Conservation (phyloP, 2,329 filamentous ascomycete species). For the Corynespora cassiicola region DNA sequence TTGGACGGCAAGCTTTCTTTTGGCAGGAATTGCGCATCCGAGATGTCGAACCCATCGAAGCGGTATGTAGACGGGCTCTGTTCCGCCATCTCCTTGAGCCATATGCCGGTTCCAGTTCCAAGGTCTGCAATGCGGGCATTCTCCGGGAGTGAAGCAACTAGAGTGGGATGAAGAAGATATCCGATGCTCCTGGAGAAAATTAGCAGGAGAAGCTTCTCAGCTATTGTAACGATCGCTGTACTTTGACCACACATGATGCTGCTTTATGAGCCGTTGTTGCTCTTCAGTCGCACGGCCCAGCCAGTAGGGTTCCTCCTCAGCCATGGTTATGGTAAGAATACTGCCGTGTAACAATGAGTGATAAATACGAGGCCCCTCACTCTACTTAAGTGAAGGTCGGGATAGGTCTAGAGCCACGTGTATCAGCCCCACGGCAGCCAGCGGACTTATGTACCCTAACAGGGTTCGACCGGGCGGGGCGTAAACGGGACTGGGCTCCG, state of each 20-base stretch:
- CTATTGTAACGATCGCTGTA: constrained; percentile 4
- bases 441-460: no score
- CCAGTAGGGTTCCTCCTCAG: constrained; percentile 34
- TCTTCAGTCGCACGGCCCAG: constrained; percentile 31
- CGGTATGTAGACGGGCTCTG: constrained; percentile 23
- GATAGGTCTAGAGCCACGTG: constrained; percentile 8
- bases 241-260: constrained; percentile 36
- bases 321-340: constrained; percentile 3
- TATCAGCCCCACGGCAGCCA: constrained; percentile 7
- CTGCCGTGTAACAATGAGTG: constrained; percentile 6
- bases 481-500: no score
- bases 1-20: constrained; percentile 21
- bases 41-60: constrained; percentile 39
- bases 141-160: constrained; percentile 18
- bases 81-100: constrained; percentile 29
- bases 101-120: constrained; percentile 39
- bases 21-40: constrained; percentile 26
- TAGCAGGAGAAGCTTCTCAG: background rate
- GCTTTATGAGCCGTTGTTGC: constrained; percentile 33
- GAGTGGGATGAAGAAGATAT: constrained; percentile 33
- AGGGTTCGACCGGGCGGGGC: no score
- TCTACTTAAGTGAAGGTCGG: no score
- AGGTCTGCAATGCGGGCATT: constrained; percentile 37
- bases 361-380: no score
- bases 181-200: constrained; percentile 23